phyloP scores from a whole-genome alignment of 2,329 filamentous ascomycete genomes.

The Fusarium lyarnte region DNA sequence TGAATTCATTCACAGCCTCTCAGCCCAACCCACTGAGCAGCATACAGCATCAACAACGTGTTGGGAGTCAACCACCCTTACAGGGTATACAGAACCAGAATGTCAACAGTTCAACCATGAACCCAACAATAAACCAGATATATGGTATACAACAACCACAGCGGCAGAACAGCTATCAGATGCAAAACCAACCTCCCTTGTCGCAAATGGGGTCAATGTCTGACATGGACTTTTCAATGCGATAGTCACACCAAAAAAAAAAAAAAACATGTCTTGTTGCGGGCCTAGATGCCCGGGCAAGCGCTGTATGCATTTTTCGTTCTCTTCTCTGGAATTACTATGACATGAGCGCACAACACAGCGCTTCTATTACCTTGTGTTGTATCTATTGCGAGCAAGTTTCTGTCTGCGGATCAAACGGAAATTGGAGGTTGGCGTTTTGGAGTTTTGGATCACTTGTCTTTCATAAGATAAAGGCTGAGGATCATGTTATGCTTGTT shows the following conservation, averaged over 20 bases:
- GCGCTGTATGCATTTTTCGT: neutral
- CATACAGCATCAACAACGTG: constrained; percentile 42
- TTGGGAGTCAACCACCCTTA: constrained; percentile 47
- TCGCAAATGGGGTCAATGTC: constrained; percentile 44
- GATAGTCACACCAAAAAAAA: neutral
- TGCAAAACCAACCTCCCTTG: constrained; percentile 45
- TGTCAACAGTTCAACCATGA: constrained; percentile 36
- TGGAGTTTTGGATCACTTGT: constrained; percentile 16
- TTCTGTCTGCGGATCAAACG: neutral
- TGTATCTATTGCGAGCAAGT: neutral
- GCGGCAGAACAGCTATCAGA: constrained; percentile 48
- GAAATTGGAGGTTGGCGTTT: constrained; percentile 1
- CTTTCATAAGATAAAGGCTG: neutral
- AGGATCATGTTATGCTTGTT: neutral
- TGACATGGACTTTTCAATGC: constrained; percentile 43
- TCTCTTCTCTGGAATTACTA: neutral
- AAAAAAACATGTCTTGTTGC: neutral
- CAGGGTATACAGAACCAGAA: constrained; percentile 42
- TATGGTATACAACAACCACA: constrained; percentile 43
- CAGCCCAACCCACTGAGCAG: constrained; percentile 36
- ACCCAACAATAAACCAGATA: constrained; percentile 44
- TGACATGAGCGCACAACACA: neutral
- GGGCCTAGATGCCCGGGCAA: neutral
- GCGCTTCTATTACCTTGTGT: neutral
- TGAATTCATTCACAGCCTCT: constrained; percentile 56